Conservation (phyloP, 2,329 filamentous ascomycete species). For the Tolypocladium ovalisporum region DNA sequence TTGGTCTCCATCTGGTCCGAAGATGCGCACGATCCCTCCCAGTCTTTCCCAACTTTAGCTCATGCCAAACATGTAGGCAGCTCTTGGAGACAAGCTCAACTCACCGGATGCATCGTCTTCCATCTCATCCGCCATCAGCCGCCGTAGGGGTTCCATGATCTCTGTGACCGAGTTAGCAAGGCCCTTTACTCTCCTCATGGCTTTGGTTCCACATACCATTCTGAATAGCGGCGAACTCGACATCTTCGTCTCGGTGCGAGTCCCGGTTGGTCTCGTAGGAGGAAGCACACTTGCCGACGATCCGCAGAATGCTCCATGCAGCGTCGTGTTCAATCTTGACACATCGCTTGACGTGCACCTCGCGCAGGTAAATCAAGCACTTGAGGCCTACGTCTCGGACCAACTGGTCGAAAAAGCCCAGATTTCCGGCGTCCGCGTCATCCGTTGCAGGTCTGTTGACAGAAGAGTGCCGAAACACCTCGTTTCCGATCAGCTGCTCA, state of each 20-base stretch:
- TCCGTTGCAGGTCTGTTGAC: constrained; percentile 14
- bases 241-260: constrained; percentile 16
- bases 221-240: constrained; percentile 14
- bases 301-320: constrained; percentile 28
- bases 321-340: constrained; percentile 30
- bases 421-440: constrained; percentile 9
- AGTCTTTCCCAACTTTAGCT: constrained; percentile 25
- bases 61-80: too few species aligned
- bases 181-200: background rate
- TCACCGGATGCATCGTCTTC: constrained; percentile 51
- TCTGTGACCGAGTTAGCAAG: constrained; percentile 12
- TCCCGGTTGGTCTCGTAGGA: constrained; percentile 26
- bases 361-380: constrained; percentile 35
- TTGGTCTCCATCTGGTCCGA: constrained; percentile 44
- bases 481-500: constrained; percentile 30
- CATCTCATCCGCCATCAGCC: constrained; percentile 44
- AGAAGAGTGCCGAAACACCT: constrained; percentile 26
- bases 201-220: constrained; percentile 12
- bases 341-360: constrained; percentile 31
- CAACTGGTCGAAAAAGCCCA: constrained; percentile 11
- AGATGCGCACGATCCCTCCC: constrained; percentile 43
- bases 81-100: constrained; percentile 13
- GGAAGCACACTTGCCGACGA: constrained; percentile 29
- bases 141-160: constrained; percentile 37
- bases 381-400: constrained; percentile 29